phyloP scores from a whole-genome alignment of 352 stramenopile genomes.

The Sclerospora graminicola region DNA sequence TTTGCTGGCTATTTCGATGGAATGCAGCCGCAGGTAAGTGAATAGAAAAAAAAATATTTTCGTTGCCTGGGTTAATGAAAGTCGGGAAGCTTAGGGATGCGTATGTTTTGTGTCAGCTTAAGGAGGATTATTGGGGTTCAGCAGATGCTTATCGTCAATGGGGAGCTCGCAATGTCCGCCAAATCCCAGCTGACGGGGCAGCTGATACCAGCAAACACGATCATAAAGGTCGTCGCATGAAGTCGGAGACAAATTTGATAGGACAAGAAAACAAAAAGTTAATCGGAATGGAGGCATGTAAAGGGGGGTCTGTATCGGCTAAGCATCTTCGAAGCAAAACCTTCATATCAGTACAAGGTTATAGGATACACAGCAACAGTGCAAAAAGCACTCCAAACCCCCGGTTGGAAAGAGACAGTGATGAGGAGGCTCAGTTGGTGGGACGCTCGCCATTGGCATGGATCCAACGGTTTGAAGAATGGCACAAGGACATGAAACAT shows the following conservation, averaged over 20 bases:
- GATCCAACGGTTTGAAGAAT: constrained; percentile 74
- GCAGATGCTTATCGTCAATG: constrained; percentile 50
- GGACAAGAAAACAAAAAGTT: constrained; percentile 2
- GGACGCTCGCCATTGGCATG: constrained; percentile 55
- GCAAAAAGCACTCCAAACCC: constrained; percentile 10
- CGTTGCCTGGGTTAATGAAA: neutral
- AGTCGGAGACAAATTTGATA: constrained; percentile 26
- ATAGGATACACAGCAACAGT: constrained; percentile 16
- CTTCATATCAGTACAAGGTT: constrained; percentile 25
- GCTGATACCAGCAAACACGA: constrained; percentile 16
- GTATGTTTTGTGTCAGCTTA: constrained; percentile 11
- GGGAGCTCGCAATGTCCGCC: constrained; percentile 36
- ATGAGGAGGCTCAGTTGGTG: constrained; percentile 32
- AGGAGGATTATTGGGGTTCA: constrained; percentile 55
- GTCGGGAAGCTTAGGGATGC: neutral
- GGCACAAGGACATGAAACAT: constrained; percentile 68
- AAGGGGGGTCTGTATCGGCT: constrained; percentile 12
- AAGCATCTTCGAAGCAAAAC: constrained; percentile 63
- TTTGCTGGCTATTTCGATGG: constrained; percentile 56
- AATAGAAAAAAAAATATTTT: too few species aligned
- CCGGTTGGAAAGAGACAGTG: constrained; percentile 9
- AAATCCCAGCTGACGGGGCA: constrained; percentile 25
- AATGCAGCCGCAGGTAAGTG: constrained; percentile 17
- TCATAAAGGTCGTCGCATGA: constrained; percentile 27
- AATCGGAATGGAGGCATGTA: constrained; percentile 6